phyloP scores from a whole-genome alignment of 139 green algal genomes.

The Chlamydomonas schloesseri region DNA sequence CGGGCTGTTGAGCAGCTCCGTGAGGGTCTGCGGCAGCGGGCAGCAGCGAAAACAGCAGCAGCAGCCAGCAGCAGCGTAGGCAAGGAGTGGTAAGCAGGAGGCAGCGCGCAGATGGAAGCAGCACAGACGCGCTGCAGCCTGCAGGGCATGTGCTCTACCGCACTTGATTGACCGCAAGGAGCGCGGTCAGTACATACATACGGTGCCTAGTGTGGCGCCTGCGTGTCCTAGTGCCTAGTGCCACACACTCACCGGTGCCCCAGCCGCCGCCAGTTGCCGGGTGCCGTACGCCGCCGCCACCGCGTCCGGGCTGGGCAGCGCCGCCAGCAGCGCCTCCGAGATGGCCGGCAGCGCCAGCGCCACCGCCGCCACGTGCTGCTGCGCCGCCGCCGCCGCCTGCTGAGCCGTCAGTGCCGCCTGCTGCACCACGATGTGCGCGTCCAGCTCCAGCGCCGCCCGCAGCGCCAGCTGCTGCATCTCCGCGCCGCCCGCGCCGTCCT shows the following conservation, averaged over 20 bases:
- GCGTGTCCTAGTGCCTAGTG: too few relatives aligned
- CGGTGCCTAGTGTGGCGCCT: too few relatives aligned
- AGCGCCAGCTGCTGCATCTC: constrained; percentile 36
- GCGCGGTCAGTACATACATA: too few relatives aligned
- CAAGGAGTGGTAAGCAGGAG: background rate
- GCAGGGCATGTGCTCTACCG: too few relatives aligned
- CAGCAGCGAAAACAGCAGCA: too few relatives aligned
- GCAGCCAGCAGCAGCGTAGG: background rate
- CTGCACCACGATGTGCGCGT: background rate
- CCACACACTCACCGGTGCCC: constrained; percentile 13
- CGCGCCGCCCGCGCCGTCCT: background rate
- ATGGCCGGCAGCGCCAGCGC: background rate
- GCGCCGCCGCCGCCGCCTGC: background rate
- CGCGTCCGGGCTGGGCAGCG: constrained; percentile 26
- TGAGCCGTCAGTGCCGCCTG: background rate
- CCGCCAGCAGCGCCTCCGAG: background rate
- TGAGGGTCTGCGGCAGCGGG: constrained; percentile 7
- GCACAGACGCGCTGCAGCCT: too few relatives aligned
- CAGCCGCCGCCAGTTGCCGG: background rate
- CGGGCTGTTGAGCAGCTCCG: background rate
- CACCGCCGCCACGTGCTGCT: background rate
- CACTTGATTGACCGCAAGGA: too few relatives aligned
- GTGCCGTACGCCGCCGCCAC: constrained; percentile 10
- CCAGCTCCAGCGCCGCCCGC: constrained; percentile 28
- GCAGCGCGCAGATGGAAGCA: too few relatives aligned